A percentile compares a stretch with the other conserved stretches of the same genome.
phyloP scores from a whole-genome alignment of 768 basidiomycete species.

The Phaeotremella fagi region DNA sequence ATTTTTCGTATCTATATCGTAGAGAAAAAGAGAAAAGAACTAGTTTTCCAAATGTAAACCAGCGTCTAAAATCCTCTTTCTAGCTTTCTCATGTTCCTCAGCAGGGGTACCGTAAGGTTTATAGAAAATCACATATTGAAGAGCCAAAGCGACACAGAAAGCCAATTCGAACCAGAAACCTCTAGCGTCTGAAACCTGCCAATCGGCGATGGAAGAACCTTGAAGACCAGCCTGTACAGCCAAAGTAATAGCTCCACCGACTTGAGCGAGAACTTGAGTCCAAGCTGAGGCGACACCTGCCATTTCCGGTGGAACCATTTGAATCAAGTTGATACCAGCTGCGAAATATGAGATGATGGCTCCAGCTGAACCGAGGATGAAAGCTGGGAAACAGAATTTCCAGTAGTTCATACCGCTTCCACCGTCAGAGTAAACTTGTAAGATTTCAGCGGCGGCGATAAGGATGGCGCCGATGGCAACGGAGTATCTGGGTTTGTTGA shows the following conservation, averaged over 20 bases:
- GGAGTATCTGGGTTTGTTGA: constrained; percentile 28
- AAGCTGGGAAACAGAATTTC: constrained; percentile 40
- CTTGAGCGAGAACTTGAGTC: constrained; percentile 37
- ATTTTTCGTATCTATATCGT: too few species aligned
- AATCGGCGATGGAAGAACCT: constrained; percentile 27
- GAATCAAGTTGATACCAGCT: constrained; percentile 29
- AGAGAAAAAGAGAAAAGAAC: too few species aligned
- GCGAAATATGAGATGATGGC: constrained; percentile 27
- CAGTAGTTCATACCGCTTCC: constrained; percentile 43
- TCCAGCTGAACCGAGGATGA: constrained; percentile 32
- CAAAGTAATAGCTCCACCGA: constrained; percentile 37
- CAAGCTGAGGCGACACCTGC: constrained; percentile 39
- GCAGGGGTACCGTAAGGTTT: constrained; percentile 30
- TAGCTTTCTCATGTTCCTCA: constrained; percentile 33
- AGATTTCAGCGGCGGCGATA: constrained; percentile 25
- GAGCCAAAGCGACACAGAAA: constrained; percentile 22
- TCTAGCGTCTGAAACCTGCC: constrained; percentile 27
- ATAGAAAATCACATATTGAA: constrained; percentile 33
- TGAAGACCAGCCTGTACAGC: constrained; percentile 43
- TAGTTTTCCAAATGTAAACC: constrained; percentile 1
- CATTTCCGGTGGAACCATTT: constrained; percentile 39
- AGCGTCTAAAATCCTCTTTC: constrained; percentile 27
- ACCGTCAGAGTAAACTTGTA: constrained; percentile 38
- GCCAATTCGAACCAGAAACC: constrained; percentile 37
- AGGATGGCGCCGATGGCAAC: constrained; percentile 32